Conservation (phyloP, 345 rosid species). For the Syzygium oleosum region DNA sequence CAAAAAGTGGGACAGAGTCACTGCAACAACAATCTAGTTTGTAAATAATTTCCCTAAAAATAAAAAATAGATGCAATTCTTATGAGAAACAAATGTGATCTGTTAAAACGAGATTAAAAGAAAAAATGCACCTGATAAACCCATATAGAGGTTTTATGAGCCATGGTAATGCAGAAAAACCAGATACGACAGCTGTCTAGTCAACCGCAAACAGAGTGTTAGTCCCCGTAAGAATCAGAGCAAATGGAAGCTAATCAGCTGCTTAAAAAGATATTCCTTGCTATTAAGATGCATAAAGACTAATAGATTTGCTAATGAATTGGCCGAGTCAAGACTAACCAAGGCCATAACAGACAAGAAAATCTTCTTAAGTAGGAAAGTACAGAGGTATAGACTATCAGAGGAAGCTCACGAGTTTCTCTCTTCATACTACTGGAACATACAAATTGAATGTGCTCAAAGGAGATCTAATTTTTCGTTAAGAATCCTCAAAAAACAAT, state of each 20-base stretch:
- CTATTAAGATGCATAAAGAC: background rate
- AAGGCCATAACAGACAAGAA: background rate
- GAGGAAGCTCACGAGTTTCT: background rate
- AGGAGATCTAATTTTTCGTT: background rate
- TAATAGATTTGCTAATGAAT: background rate
- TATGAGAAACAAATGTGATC: background rate
- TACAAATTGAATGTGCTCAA: background rate
- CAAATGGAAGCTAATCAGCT: background rate
- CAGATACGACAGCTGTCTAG: conserved; percentile 97
- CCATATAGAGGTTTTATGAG: conserved; percentile 92
- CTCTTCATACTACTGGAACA: background rate
- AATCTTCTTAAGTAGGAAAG: background rate
- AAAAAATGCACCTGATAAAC: conserved; percentile 62
- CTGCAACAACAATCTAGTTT: conserved; percentile 32
- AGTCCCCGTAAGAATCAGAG: conserved; percentile 17
- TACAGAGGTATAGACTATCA: background rate
- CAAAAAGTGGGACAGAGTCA: conserved; percentile 87
- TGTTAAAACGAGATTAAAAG: background rate
- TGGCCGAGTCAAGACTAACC: background rate
- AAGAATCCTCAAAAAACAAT: background rate
- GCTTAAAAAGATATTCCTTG: background rate
- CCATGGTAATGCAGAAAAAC: conserved; percentile 96
- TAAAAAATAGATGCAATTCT: background rate
- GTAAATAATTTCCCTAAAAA: background rate
- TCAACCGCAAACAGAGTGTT: conserved; percentile 38